phyloP scores from a whole-genome alignment of 257 asterid genomes.

The Solanum peruvianum region DNA sequence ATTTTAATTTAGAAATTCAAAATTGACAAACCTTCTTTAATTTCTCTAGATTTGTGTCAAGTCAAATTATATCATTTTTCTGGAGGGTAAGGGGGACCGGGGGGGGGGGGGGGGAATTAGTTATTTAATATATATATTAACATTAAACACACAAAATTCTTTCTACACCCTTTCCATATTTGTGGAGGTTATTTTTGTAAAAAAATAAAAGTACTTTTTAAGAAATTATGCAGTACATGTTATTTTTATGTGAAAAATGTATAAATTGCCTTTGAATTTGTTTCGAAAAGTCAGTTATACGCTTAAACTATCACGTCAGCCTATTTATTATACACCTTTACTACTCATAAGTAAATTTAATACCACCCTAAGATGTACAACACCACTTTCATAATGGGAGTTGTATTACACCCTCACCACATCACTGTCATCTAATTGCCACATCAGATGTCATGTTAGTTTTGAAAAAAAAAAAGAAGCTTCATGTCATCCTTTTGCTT shows the following conservation, averaged over 20 bases:
- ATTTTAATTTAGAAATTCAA: neutral
- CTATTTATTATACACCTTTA: neutral
- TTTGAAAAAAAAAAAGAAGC: neutral
- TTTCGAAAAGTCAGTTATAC: neutral
- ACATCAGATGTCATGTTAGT: neutral
- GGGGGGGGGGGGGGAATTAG: neutral
- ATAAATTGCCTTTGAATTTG: no score
- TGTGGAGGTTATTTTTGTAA: neutral
- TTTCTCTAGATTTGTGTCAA: no score
- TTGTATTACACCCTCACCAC: neutral
- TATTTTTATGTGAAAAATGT: neutral
- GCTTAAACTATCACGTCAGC: neutral
- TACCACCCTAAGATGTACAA: neutral
- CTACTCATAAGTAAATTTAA: neutral
- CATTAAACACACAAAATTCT: neutral
- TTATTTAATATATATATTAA: no score
- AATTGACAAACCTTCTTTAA: neutral
- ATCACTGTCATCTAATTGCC: neutral
- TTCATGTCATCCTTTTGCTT: neutral
- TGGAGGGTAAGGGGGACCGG: rapidly evolving
- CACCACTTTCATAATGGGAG: neutral
- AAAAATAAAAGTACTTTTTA: no score
- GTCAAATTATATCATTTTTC: neutral
- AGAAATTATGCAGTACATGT: neutral
- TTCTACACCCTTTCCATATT: neutral